A percentile compares a stretch with the other conserved stretches of the same genome.
These are phyloP conservation scores for Rosa multiflora DNA, from an alignment of 306 rosid genomes.

Conservation along the genomic window DNA sequence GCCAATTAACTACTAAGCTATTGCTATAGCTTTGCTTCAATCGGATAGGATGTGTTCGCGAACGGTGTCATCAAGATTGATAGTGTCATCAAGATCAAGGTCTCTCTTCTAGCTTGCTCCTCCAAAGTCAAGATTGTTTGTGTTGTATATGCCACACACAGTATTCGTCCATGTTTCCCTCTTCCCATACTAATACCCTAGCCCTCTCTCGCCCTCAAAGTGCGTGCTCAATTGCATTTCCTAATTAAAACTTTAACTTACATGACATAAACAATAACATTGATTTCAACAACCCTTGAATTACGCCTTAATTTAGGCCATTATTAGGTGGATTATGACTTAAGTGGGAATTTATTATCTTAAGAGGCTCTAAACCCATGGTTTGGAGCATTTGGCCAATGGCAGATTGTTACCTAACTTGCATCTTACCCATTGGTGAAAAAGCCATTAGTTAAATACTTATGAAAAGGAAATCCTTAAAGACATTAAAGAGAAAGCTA, in stretches of 20 bases:
- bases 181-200: slow-evolving; percentile 35
- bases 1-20: not conserved
- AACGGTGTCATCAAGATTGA: not conserved
- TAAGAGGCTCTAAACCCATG: slow-evolving; percentile 42
- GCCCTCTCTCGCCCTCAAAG: slow-evolving; percentile 33
- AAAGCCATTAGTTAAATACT: slow-evolving; percentile 33
- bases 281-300: slow-evolving; percentile 73
- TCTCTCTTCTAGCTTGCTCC: not conserved
- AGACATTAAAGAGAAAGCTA: slow-evolving; percentile 8
- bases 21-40: not conserved
- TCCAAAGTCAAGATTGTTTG: slow-evolving; percentile 43
- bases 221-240: slow-evolving; percentile 20
- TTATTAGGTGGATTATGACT: slow-evolving; percentile 42
- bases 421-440: slow-evolving; percentile 33
- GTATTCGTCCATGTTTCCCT: slow-evolving; percentile 59
- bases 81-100: slow-evolving; percentile 8
- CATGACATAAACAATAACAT: slow-evolving; percentile 28
- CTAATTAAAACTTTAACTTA: slow-evolving; percentile 5
- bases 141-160: slow-evolving; percentile 41
- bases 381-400: slow-evolving; percentile 20
- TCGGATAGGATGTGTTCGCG: not conserved
- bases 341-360: slow-evolving; percentile 4
- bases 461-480: slow-evolving; percentile 11
- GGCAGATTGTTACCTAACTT: slow-evolving; percentile 16
- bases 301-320: slow-evolving; percentile 79